phyloP scores from a whole-genome alignment of 2,329 filamentous ascomycete species.

The Colletotrichum destructivum region DNA sequence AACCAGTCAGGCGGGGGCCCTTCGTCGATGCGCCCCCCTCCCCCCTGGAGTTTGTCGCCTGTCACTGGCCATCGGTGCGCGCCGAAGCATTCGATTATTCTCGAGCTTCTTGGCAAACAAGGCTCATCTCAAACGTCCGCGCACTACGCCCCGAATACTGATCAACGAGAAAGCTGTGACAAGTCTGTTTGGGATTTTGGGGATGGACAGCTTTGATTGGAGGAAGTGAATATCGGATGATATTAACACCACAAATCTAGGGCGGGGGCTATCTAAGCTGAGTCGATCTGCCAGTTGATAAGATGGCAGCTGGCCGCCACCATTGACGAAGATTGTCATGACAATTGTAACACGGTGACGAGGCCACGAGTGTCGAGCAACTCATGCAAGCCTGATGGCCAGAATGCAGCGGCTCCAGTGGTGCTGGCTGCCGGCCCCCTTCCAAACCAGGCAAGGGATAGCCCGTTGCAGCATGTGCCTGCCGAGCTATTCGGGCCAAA shows the following conservation, averaged over 20 bases:
- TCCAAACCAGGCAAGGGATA: conserved; percentile 24
- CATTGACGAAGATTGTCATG: not conserved
- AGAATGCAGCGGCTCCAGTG: conserved; percentile 21
- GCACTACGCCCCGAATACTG: conserved; percentile 21
- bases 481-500: conserved; percentile 18
- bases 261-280: not conserved
- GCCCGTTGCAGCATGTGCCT: conserved; percentile 20
- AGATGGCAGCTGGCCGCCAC: conserved; percentile 16
- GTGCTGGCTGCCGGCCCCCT: conserved; percentile 17
- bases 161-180: conserved; percentile 38
- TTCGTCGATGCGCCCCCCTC: conserved; percentile 1
- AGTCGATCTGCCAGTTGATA: conserved; percentile 12
- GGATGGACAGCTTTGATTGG: conserved; percentile 29
- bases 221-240: not conserved
- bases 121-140: conserved; percentile 22
- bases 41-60: not conserved
- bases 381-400: conserved; percentile 39
- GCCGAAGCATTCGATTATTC: conserved; percentile 16
- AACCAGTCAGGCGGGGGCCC: conserved; percentile 23
- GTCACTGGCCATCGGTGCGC: not conserved
- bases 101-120: conserved; percentile 17
- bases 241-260: conserved; percentile 3
- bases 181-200: conserved; percentile 40
- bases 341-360: not conserved
- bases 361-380: not conserved